Evolutionary conservation across 2,329 filamentous ascomycete species (phyloP), one percentile per base, ranked within the genome.

Genomic region (Zalaria obscura): DNA sequence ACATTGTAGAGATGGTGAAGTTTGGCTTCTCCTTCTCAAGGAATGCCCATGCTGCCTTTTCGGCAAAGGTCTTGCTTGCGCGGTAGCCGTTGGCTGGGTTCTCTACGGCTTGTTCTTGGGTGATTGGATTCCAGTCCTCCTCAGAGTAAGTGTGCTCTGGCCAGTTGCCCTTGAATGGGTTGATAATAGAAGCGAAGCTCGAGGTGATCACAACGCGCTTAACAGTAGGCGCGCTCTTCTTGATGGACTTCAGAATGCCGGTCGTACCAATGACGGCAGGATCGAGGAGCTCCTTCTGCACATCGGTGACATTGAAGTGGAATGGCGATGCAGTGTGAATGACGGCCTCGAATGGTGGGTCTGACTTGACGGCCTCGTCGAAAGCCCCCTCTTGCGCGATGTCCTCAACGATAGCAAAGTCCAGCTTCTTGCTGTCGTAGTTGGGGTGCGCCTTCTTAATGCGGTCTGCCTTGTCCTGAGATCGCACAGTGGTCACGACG

Each of bases 311-410:
- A 29, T 80, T 80, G 55, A 78, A 73, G 51, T 83, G 78, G 64
- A 83, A 88, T 0, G 84, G 83, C 29, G 74, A 79, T 2, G 82
- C 80, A 4, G 80, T 84, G 57, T 86, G 80, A 40, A 86, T 69
- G 38, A 89, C 80, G 36, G 73, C 78, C 51, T 84, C 78, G 47
- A 89, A 83, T 0, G 76, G 73, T 10, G 75, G 75, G 41, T 73
- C 66, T 10, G 73, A 76, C 47, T 74, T 65, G 38, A 78, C 69
- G 10, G 72, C 75, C 57, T 68, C 53, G 47, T 70, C 67, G 48
- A 91, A 93, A 25, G 81, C 83, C 11, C 73, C 73, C 25, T 76
- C 70, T 47, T 76, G 55, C 0, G 80, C 78, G 48, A 93, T 78
- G 49, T 93, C 82, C 38, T 76, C 69, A 8, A 93, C 81, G 45